Percentiles rank a stretch among this genome's conserved stretches.
These are phyloP conservation scores for Pulveroboletus sp. DNA, from an alignment of 768 basidiomycete species.

Conservation along the genomic window DNA sequence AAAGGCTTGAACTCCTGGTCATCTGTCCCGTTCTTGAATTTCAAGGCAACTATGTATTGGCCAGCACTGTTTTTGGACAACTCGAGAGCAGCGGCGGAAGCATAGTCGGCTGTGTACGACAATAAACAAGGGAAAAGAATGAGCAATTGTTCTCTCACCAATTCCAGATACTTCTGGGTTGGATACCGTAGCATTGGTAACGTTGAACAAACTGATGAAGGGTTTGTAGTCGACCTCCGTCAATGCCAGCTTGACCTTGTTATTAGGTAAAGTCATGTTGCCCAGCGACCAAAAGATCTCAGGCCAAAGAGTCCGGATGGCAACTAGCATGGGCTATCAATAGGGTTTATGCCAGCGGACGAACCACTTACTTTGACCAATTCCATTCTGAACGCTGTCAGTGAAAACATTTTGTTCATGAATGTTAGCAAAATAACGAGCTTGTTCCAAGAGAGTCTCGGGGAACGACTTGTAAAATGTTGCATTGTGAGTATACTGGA, in stretches of 20 bases:
- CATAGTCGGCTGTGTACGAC: slow-evolving; percentile 58
- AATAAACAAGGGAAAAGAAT: not conserved
- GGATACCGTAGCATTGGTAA: slow-evolving; percentile 59
- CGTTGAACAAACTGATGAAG: slow-evolving; percentile 82
- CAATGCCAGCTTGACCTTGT: slow-evolving; percentile 74
- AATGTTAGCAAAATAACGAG: slow-evolving; percentile 71
- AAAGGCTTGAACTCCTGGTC: slow-evolving; percentile 53
- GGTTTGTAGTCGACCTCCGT: slow-evolving; percentile 84
- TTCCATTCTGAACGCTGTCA: slow-evolving; percentile 48
- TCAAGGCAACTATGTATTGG: slow-evolving; percentile 71
- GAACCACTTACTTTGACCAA: slow-evolving; percentile 68
- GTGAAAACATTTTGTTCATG: slow-evolving; percentile 78
- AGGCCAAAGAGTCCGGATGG: slow-evolving; percentile 72
- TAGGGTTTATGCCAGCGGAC: not conserved
- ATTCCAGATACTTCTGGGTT: slow-evolving; percentile 63
- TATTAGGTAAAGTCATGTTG: slow-evolving; percentile 69
- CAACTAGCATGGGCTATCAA: slow-evolving; percentile 50
- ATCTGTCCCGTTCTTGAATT: slow-evolving; percentile 76
- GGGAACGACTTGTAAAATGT: slow-evolving; percentile 74
- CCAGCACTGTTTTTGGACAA: slow-evolving; percentile 60
- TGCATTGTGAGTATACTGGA: slow-evolving; percentile 76
- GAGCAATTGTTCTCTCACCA: slow-evolving; percentile 42
- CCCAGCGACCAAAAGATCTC: slow-evolving; percentile 71
- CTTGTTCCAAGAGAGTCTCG: slow-evolving; percentile 65
- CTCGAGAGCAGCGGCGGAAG: slow-evolving; percentile 72